Conservation (phyloP, 1,284 basidiomycete genomes). For the Rhodotorula sp. region DNA sequence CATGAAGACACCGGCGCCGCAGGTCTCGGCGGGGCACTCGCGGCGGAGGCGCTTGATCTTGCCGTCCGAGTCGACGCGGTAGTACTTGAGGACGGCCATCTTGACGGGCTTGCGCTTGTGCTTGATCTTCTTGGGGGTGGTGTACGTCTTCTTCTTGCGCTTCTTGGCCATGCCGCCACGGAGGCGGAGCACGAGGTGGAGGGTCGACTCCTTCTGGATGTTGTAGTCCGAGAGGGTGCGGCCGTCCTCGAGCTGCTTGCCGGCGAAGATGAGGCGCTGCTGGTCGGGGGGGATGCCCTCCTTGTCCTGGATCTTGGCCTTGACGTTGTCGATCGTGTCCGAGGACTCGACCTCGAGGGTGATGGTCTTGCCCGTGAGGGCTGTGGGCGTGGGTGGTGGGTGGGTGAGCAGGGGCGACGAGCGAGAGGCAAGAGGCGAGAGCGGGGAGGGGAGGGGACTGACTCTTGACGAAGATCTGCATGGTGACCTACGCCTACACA, state of each 20-base stretch:
- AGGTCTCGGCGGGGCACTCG: conserved; percentile 85
- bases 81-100: conserved; percentile 67
- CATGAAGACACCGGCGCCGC: conserved; percentile 94
- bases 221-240: conserved; percentile 55
- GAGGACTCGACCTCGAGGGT: conserved; percentile 62
- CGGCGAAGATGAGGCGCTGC: conserved; percentile 56
- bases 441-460: not conserved
- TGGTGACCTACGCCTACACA: conserved; percentile 32
- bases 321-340: conserved; percentile 63
- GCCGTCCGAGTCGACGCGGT: conserved; percentile 98
- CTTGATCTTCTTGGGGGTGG: conserved; percentile 98
- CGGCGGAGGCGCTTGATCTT: conserved; percentile 99
- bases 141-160: conserved; percentile 99
- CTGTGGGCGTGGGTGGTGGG: conserved; percentile 10
- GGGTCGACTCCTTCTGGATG: conserved; percentile 53
- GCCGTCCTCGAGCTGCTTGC: conserved; percentile 56
- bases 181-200: conserved; percentile 61
- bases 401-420: not conserved
- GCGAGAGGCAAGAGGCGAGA: too few species aligned
- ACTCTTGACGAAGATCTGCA: conserved; percentile 50
- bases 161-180: conserved; percentile 94
- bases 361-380: conserved; percentile 52
- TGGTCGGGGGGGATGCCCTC: conserved; percentile 53
- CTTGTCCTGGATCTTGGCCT: conserved; percentile 55
- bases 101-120: conserved; percentile 99